phyloP scores from a whole-genome alignment of 164 flowering plant genomes.

The Buxus sempervirens region DNA sequence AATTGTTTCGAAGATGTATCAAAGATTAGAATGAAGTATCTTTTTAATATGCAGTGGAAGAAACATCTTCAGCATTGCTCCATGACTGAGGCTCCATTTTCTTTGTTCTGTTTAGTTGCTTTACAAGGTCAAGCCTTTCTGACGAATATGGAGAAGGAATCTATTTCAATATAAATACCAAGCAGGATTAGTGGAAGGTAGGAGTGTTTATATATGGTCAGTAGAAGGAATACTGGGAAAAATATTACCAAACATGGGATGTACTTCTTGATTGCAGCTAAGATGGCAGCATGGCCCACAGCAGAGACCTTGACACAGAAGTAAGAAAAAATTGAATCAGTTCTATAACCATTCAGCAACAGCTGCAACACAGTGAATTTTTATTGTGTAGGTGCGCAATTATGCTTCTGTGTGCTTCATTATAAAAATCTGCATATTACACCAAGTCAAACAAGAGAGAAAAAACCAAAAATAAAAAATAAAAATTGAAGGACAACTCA shows the following conservation, averaged over 20 bases:
- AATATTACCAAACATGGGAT: slow-evolving; percentile 55
- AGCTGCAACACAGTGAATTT: too few species aligned
- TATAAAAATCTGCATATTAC: too few species aligned
- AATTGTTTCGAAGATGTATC: too few species aligned
- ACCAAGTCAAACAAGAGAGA: too few species aligned
- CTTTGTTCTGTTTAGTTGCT: slow-evolving; percentile 59
- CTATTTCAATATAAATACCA: slow-evolving; percentile 21
- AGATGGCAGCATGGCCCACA: slow-evolving; percentile 68
- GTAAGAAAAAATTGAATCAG: not conserved
- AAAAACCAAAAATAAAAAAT: too few species aligned
- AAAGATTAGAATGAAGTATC: too few species aligned
- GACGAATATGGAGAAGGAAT: slow-evolving; percentile 63
- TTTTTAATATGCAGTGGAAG: not conserved
- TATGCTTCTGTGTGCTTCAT: too few species aligned
- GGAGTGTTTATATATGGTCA: not conserved
- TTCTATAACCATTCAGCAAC: not conserved
- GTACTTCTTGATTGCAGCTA: slow-evolving; percentile 60
- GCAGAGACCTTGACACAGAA: slow-evolving; percentile 41
- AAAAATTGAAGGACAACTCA: too few species aligned
- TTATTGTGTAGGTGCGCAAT: too few species aligned
- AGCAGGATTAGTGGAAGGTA: slow-evolving; percentile 1
- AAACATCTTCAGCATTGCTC: slow-evolving; percentile 17
- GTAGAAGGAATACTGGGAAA: not conserved
- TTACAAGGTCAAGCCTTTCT: slow-evolving; percentile 43
- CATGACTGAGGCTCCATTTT: slow-evolving; percentile 38